These are phyloP conservation scores for Ascomycota sp. DNA, from an alignment of 2,329 filamentous ascomycete genomes.

Conservation along the genomic window DNA sequence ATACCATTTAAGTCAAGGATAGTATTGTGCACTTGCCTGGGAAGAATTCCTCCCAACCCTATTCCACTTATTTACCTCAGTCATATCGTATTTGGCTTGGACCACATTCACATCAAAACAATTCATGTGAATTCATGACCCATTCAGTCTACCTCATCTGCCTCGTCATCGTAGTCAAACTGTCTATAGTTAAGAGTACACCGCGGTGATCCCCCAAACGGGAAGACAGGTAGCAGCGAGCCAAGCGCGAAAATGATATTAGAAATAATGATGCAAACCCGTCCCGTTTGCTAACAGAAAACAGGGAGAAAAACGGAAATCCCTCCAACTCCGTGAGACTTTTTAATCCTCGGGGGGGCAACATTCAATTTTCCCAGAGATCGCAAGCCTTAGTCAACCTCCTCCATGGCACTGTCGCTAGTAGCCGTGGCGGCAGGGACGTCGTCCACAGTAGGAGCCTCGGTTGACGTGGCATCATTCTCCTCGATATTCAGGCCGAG, in stretches of 20 bases:
- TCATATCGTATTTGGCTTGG: neutral
- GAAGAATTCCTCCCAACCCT: no score
- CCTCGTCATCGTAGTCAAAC: slow-evolving; percentile 16
- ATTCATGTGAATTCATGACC: neutral
- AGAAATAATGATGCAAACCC: slow-evolving; percentile 10
- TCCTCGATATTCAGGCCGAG: slow-evolving; percentile 95
- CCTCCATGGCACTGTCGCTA: slow-evolving; percentile 95
- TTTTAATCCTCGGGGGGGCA: slow-evolving; percentile 18
- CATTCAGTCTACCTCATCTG: slow-evolving; percentile 18
- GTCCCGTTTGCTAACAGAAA: slow-evolving; percentile 12
- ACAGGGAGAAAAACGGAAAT: slow-evolving; percentile 1
- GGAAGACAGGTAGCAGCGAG: slow-evolving; percentile 11
- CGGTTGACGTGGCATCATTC: slow-evolving; percentile 46
- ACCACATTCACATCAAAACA: neutral
- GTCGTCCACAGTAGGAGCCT: slow-evolving; percentile 36
- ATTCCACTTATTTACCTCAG: no score
- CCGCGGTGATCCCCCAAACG: slow-evolving; percentile 7
- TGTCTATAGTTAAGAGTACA: slow-evolving; percentile 19
- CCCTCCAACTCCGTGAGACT: slow-evolving; percentile 22
- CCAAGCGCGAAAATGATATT: slow-evolving; percentile 7
- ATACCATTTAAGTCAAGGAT: no score
- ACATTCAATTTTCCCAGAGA: slow-evolving; percentile 4
- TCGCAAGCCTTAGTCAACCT: slow-evolving; percentile 63
- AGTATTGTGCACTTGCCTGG: no score
- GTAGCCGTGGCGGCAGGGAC: slow-evolving; percentile 35